A percentile compares a stretch with the other conserved stretches of the same genome.
phyloP scores from a whole-genome alignment of 352 stramenopile species.

The Heterotrichella gracilis region DNA sequence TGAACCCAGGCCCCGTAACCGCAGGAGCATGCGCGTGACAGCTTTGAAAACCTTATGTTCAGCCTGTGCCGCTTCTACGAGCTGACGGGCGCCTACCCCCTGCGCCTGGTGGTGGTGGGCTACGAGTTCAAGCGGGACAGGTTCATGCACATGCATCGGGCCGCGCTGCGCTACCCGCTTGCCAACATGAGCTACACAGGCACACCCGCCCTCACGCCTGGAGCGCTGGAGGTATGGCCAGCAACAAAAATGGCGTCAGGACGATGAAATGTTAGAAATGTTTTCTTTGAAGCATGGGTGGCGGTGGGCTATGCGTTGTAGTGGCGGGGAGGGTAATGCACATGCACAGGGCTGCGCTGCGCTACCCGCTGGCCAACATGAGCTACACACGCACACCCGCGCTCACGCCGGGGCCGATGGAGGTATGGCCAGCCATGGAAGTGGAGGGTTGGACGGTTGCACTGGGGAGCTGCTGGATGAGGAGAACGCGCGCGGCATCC shows the following conservation, averaged over 20 bases:
- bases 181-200: conserved; percentile 29
- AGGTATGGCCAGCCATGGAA: no score
- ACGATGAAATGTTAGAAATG: no score
- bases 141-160: conserved; percentile 32
- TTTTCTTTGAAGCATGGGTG: no score
- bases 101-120: conserved; percentile 32
- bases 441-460: no score
- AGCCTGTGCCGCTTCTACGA: conserved; percentile 39
- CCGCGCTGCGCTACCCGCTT: conserved; percentile 28
- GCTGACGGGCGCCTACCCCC: conserved; percentile 32
- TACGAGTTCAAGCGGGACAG: conserved; percentile 39
- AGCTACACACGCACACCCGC: no score
- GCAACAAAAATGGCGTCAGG: no score
- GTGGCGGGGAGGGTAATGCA: conserved; percentile 28
- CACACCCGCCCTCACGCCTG: no score
- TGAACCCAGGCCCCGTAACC: no score
- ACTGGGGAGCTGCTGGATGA: no score
- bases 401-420: no score
- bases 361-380: conserved; percentile 28
- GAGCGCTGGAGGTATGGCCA: no score
- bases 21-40: conserved; percentile 44
- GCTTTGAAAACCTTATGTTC: conserved; percentile 44
- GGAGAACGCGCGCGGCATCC: no score
- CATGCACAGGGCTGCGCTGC: conserved; percentile 30
- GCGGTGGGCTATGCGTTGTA: conserved; percentile 45